Evolutionary conservation across 176 grass and related monocot genomes (phyloP).

Genomic region (Canna indica): DNA sequence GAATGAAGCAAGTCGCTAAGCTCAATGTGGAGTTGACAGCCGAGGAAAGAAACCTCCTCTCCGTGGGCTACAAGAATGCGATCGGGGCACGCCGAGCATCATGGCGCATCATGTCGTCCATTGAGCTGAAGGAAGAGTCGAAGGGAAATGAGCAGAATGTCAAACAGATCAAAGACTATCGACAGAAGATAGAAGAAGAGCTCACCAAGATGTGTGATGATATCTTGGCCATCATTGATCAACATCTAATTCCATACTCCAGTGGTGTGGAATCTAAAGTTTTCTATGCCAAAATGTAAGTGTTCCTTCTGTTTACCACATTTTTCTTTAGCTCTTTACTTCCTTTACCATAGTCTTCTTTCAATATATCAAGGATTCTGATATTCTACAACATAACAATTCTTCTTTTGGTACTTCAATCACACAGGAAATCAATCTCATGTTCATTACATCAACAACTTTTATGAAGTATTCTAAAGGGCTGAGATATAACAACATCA

Average conservation of each 20-base stretch:
- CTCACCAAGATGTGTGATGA: constrained; percentile 30
- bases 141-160: constrained; percentile 24
- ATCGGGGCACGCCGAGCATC: constrained; percentile 22
- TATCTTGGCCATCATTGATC: constrained; percentile 25
- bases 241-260: constrained; percentile 23
- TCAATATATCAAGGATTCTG: too few species aligned
- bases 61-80: constrained; percentile 31
- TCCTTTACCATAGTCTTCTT: too few species aligned
- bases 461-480: too few species aligned
- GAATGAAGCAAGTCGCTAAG: constrained; percentile 29
- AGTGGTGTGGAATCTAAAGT: constrained; percentile 12
- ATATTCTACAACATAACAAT: too few species aligned
- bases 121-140: constrained; percentile 29
- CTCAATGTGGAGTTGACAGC: constrained; percentile 25
- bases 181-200: constrained; percentile 27
- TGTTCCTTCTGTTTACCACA: neutral
- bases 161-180: constrained; percentile 18
- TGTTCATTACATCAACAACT: too few species aligned
- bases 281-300: constrained; percentile 41
- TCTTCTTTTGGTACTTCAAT: too few species aligned
- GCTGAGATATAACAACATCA: too few species aligned
- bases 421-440: too few species aligned
- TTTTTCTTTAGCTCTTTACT: neutral
- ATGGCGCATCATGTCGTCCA: constrained; percentile 28
- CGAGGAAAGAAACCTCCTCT: constrained; percentile 35